Conservation (phyloP, 495 filamentous ascomycete species). For the Xylaria nigripes region DNA sequence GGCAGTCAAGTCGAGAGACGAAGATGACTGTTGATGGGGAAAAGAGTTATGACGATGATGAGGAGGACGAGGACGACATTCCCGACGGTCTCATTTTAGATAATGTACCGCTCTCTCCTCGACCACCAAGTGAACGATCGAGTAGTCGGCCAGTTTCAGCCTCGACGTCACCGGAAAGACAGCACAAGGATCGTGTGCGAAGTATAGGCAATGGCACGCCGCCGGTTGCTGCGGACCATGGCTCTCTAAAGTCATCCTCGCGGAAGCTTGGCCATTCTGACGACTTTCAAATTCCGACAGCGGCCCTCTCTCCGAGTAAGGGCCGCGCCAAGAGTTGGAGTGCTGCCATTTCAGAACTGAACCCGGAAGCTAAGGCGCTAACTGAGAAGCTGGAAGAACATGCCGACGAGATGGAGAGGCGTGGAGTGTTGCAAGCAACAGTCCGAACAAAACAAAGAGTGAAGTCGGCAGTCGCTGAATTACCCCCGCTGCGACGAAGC, state of each 20-base stretch:
- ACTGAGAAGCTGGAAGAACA: constrained; percentile 85
- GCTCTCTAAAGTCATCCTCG: constrained; percentile 40
- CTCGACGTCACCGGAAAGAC: constrained; percentile 50
- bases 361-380: constrained; percentile 78
- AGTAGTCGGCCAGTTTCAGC: constrained; percentile 43
- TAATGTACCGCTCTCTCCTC: constrained; percentile 92
- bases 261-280: constrained; percentile 34
- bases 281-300: constrained; percentile 15
- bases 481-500: constrained; percentile 76
- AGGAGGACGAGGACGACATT: constrained; percentile 81
- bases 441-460: constrained; percentile 44
- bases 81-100: constrained; percentile 86
- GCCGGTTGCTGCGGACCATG: constrained; percentile 38
- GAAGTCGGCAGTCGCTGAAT: constrained; percentile 50
- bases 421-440: constrained; percentile 16
- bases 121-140: constrained; percentile 58
- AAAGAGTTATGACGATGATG: constrained; percentile 74
- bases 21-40: constrained; percentile 77
- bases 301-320: constrained; percentile 27
- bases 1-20: constrained; percentile 58
- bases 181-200: constrained; percentile 39
- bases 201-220: constrained; percentile 49
- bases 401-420: constrained; percentile 54
- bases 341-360: constrained; percentile 66
- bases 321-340: constrained; percentile 80